A percentile compares a stretch with the other conserved stretches of the same genome.
Conservation (phyloP, 1,284 basidiomycete species). For the Austropuccinia psidii region DNA sequence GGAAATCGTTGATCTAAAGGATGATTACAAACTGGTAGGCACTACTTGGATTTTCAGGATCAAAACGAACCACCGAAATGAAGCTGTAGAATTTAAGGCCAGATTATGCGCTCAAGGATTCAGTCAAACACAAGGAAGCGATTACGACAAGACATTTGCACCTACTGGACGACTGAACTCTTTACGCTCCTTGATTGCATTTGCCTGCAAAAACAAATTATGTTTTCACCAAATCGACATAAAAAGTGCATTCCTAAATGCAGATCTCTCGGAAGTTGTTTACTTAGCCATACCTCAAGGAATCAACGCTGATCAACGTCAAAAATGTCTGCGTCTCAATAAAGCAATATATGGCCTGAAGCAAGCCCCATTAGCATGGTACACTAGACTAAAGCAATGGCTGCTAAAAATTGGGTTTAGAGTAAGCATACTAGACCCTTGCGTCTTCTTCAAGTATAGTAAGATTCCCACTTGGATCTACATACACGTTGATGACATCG, state of each 20-base stretch:
- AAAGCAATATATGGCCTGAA: too few species aligned
- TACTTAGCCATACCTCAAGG: too few species aligned
- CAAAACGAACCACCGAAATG: background rate
- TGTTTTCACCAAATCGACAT: background rate
- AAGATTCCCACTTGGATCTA: too few species aligned
- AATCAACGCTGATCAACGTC: too few species aligned
- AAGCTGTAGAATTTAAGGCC: background rate
- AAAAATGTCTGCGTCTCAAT: too few species aligned
- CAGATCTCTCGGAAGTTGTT: too few species aligned
- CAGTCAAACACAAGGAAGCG: background rate
- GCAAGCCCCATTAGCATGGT: too few species aligned
- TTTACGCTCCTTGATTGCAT: background rate
- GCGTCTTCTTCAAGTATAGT: too few species aligned
- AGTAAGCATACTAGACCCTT: too few species aligned
- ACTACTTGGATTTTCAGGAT: slow-evolving; percentile 11
- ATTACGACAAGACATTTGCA: background rate
- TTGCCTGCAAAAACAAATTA: background rate
- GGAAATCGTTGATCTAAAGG: background rate
- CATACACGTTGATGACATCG: too few species aligned
- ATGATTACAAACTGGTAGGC: background rate
- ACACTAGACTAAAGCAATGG: too few species aligned
- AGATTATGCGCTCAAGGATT: background rate
- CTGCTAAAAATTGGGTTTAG: too few species aligned
- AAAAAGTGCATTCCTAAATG: background rate
- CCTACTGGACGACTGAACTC: background rate